Evolutionary conservation across 306 rosid species (phyloP), one percentile per base, ranked within the genome.

Genomic region (Prunus mira): DNA sequence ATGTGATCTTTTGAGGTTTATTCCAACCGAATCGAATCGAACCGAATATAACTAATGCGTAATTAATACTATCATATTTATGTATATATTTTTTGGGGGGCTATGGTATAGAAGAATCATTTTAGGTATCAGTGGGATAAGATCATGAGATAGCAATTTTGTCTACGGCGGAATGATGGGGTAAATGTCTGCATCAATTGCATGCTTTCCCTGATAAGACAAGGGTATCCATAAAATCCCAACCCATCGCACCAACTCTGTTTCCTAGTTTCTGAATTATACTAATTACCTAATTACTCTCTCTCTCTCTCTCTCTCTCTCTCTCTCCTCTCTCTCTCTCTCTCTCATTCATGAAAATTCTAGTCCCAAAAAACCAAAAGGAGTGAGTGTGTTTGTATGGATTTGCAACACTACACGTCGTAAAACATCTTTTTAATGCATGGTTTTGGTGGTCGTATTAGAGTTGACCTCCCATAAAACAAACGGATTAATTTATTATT

Each of bases 221-320:
- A 82, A 83, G 63, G 80, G 86, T 81, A 79, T 81, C 87, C 41
- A 47, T 45, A 74, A 80, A 77, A 50, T 82, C 71, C 67, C 77
- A 74, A 67, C 2, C 30, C 3, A 4, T 20, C 12, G 17, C 63
- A 57, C 15, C 63, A 20, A 56, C 62, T 20, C 62, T 56, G 17
- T 57, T 56, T 56, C 24, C 7, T 20, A 56, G 28, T 25, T 56
- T 13, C 28, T 9, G 4, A 56, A 20, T 20, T 20, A 56, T 24
- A 56, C 24, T 56, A 38, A 38, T 38, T 6, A 38, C 43, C 41
- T 34, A 6, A 34, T 34, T 24, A 24, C 24, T 22, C 24, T 24
- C 24, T 24, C 24, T 24, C 24, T 24, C 24, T 24, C 24, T 24
- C 24, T 24, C 24, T 24, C 24, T 24, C 24, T 22, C 22, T 24